phyloP scores from a whole-genome alignment of 768 basidiomycete genomes.

The Rhizopogon roseolus region DNA sequence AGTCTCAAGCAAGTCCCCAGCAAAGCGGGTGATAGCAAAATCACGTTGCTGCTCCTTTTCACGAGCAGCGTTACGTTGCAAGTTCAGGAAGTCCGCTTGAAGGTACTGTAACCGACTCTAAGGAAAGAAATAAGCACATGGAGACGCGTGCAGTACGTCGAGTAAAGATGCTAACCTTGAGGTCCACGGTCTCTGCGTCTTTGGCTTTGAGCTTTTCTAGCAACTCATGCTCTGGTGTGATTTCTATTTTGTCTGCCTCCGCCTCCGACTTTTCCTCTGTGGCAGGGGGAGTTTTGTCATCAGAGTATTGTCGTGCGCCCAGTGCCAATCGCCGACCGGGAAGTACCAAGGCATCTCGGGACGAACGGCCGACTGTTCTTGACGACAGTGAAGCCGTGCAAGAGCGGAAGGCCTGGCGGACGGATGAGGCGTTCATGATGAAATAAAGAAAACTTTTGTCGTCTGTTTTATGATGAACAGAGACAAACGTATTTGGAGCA shows the following conservation, averaged over 20 bases:
- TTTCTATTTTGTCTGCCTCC: constrained; percentile 14
- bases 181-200: constrained; percentile 75
- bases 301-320: constrained; percentile 53
- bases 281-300: constrained; percentile 36
- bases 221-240: constrained; percentile 32
- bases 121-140: constrained; percentile 8
- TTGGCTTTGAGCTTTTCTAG: constrained; percentile 69
- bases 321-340: constrained; percentile 21
- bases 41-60: constrained; percentile 92
- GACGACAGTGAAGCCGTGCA: constrained; percentile 55
- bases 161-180: constrained; percentile 56
- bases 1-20: constrained; percentile 82
- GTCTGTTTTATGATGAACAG: not conserved
- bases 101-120: constrained; percentile 88
- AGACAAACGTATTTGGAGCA: too few species aligned
- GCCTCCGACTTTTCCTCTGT: constrained; percentile 22
- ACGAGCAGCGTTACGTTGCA: constrained; percentile 85
- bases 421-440: constrained; percentile 49
- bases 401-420: constrained; percentile 51
- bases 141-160: not conserved
- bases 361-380: constrained; percentile 37
- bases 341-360: constrained; percentile 18
- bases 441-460: not conserved
- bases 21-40: constrained; percentile 91
- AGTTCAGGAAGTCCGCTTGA: constrained; percentile 93